A percentile compares a stretch with the other conserved stretches of the same genome.
These are phyloP conservation scores for Paecilomyces formosus DNA, from an alignment of 2,329 filamentous ascomycete species.

Conservation along the genomic window DNA sequence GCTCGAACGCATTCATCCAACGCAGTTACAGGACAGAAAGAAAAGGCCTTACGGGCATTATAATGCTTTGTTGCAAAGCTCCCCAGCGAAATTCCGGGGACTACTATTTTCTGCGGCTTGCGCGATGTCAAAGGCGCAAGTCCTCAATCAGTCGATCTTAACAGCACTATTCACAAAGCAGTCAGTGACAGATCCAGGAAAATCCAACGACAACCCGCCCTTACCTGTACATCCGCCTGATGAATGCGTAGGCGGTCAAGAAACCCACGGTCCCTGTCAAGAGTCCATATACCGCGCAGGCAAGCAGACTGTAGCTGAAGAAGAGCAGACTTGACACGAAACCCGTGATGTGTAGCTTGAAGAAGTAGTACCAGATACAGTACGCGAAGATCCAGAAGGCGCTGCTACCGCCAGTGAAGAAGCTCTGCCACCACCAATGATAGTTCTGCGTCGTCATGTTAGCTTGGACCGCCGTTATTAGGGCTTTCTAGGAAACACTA, in stretches of 20 bases:
- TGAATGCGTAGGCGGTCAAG: conserved; percentile 74
- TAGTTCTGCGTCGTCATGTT: conserved; percentile 53
- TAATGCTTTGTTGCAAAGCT: background rate
- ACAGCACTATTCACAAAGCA: conserved; percentile 3
- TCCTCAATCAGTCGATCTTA: conserved; percentile 6
- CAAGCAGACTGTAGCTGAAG: conserved; percentile 77
- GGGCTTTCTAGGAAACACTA: conserved; percentile 11
- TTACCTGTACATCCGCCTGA: conserved; percentile 74
- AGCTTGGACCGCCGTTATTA: background rate
- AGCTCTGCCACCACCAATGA: conserved; percentile 89
- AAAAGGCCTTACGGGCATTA: background rate
- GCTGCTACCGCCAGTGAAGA: conserved; percentile 68
- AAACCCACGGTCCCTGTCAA: conserved; percentile 80
- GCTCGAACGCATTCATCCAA: background rate
- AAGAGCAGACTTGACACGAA: conserved; percentile 74
- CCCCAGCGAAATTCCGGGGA: background rate
- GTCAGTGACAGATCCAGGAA: background rate
- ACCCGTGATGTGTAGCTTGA: conserved; percentile 71
- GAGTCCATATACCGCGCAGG: conserved; percentile 72
- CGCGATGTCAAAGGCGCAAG: background rate
- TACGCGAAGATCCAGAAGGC: conserved; percentile 77
- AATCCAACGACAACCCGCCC: conserved; percentile 14
- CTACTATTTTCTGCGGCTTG: background rate
- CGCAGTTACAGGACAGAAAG: background rate
- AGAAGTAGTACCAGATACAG: conserved; percentile 75